Evolutionary conservation across 2,329 filamentous ascomycete species (phyloP).

Genomic region (Chaetomium globosum): DNA sequence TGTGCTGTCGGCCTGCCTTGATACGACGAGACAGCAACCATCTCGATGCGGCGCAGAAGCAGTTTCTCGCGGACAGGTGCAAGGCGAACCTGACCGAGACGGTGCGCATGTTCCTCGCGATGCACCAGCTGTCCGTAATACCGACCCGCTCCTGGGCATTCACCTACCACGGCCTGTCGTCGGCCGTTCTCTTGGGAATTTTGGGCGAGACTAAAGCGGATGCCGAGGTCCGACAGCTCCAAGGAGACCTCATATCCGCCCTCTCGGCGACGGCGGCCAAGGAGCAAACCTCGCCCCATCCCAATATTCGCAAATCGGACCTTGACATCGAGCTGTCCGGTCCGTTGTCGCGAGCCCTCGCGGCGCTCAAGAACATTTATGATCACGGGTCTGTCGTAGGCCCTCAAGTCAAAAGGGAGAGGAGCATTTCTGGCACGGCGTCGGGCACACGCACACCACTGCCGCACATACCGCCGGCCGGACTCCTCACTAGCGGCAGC

Average conservation of each 20-base stretch:
- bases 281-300: slow-evolving; percentile 58
- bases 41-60: slow-evolving; percentile 58
- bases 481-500: slow-evolving; percentile 27
- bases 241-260: slow-evolving; percentile 65
- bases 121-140: slow-evolving; percentile 68
- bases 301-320: slow-evolving; percentile 57
- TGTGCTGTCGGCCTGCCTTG: slow-evolving; percentile 65
- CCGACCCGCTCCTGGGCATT: slow-evolving; percentile 69
- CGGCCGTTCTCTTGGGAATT: slow-evolving; percentile 65
- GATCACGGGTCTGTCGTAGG: slow-evolving; percentile 64
- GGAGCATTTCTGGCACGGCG: slow-evolving; percentile 44
- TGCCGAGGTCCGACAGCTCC: slow-evolving; percentile 63
- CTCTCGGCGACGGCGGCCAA: slow-evolving; percentile 66
- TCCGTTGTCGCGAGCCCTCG: slow-evolving; percentile 62
- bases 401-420: slow-evolving; percentile 52
- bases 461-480: slow-evolving; percentile 36
- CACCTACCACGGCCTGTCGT: slow-evolving; percentile 68
- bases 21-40: slow-evolving; percentile 53
- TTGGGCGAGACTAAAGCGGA: slow-evolving; percentile 65
- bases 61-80: slow-evolving; percentile 59
- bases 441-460: slow-evolving; percentile 52
- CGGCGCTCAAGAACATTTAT: slow-evolving; percentile 66
- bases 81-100: slow-evolving; percentile 66
- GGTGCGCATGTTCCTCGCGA: slow-evolving; percentile 68
- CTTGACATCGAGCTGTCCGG: slow-evolving; percentile 65